These are phyloP conservation scores for Solanum bulbocastanum DNA, from an alignment of 257 asterid genomes.

Conservation along the genomic window DNA sequence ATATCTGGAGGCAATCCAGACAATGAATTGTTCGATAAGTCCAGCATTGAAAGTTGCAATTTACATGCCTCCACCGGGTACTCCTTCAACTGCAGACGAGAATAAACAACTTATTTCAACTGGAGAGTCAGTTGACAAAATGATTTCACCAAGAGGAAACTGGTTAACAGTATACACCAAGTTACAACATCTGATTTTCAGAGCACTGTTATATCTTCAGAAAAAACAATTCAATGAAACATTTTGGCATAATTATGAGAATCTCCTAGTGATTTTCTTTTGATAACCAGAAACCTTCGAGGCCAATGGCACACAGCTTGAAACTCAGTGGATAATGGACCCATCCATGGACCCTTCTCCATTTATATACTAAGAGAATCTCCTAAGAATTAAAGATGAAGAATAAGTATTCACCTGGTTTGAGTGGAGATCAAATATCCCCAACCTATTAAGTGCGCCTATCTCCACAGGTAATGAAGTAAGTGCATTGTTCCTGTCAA, in stretches of 20 bases:
- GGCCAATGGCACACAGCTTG: neutral
- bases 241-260: neutral
- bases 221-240: neutral
- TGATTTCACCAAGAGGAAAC: constrained; percentile 4
- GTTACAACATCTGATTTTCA: neutral
- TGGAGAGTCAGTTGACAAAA: constrained; percentile 2
- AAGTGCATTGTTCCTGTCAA: constrained; percentile 57
- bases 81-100: constrained; percentile 68
- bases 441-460: constrained; percentile 63
- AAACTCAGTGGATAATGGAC: neutral
- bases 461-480: constrained; percentile 72
- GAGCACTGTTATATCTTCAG: neutral
- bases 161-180: constrained; percentile 1
- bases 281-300: neutral
- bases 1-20: constrained; percentile 90
- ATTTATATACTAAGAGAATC: neutral
- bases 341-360: neutral
- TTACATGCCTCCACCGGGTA: constrained; percentile 88
- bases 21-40: constrained; percentile 85
- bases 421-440: constrained; percentile 94
- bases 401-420: constrained; percentile 55
- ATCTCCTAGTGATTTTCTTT: neutral
- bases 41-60: constrained; percentile 70
- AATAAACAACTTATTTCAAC: neutral
- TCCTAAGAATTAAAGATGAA: constrained; percentile 1